phyloP scores from a whole-genome alignment of 139 green algal species.

The Coccomyxa sp. region DNA sequence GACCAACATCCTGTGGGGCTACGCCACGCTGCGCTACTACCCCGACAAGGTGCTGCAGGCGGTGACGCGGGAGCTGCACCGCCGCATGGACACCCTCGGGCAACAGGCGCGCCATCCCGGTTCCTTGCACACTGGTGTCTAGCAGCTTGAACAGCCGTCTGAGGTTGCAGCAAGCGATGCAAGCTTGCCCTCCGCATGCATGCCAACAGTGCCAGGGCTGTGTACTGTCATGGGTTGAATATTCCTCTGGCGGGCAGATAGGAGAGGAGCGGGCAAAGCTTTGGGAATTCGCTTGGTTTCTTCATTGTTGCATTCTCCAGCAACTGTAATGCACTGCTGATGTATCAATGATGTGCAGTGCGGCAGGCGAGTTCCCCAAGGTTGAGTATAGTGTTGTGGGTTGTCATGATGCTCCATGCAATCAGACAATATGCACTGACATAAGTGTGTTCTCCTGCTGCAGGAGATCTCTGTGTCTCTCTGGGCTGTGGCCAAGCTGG shows the following conservation, averaged over 20 bases:
- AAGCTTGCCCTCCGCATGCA: too few species aligned
- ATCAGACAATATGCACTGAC: not conserved
- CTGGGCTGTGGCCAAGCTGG: constrained; percentile 28
- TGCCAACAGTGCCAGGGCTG: too few species aligned
- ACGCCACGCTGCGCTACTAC: constrained; percentile 45
- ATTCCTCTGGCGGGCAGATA: not conserved
- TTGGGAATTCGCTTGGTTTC: too few species aligned
- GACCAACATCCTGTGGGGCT: constrained; percentile 40
- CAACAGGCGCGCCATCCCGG: not conserved
- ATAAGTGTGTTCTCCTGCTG: not conserved
- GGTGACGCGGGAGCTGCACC: not conserved
- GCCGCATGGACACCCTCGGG: not conserved
- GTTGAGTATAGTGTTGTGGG: not conserved
- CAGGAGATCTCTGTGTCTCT: constrained; percentile 42
- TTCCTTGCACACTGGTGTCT: not conserved
- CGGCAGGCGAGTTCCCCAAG: too few species aligned
- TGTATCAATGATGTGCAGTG: too few species aligned
- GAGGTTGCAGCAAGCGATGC: too few species aligned
- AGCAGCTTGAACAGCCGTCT: too few species aligned
- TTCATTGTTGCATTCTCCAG: too few species aligned
- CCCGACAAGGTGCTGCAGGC: constrained; percentile 9
- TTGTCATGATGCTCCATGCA: not conserved
- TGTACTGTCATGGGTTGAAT: not conserved
- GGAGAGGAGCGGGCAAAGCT: not conserved
- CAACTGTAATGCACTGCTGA: too few species aligned